Evolutionary conservation across 2,329 filamentous ascomycete species (phyloP), one percentile per base, ranked within the genome.

Genomic region (Gliomastix tumulicola): DNA sequence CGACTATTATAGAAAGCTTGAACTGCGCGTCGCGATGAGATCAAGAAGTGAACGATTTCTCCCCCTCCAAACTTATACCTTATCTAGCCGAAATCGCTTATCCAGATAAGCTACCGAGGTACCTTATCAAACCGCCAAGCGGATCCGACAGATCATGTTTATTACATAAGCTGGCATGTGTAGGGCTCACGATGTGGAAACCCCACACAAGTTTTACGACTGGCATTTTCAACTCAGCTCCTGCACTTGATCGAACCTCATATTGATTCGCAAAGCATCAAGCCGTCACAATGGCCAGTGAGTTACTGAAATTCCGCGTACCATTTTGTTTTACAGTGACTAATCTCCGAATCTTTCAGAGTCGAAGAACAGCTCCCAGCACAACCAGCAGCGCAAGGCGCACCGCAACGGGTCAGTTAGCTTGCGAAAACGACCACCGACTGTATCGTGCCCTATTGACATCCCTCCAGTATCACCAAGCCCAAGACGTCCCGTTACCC

Each of bases 281-380:
- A 49, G 47, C 50, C 53, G 56, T 56, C 63, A 55, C 53, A 50
- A 63, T 63, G 60, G 60, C 60, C 51, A 63, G 60, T 63, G 53
- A 41, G 60, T 63, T 11, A 12, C 7, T 7, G 13, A 32, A 39
- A 32, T 34, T n/a, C 15, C n/a, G 30, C 12, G n/a, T n/a, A 25
- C 23, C 9, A 25, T 31, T 17, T 9, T 16, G 30, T 34, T 44
- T n/a, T 9, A n/a, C 25, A 9, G 10, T n/a, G 17, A 28, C 25
- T 28, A 28, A 28, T 28, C 13, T 2, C 7, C 17, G n/a, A 13
- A 16, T 28, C 13, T 35, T 27, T 41, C 66, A 96, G 89, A 97
- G 81, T 97, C 92, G 62, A 97, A 97, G 88, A 97, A 97, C 84
- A 94, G 88, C 75, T 96, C 90, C 62, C 90, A 97, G 80, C 88